Conservation (phyloP, 1,139 yeast genomes). For the Casaregolazyma lundiana region DNA sequence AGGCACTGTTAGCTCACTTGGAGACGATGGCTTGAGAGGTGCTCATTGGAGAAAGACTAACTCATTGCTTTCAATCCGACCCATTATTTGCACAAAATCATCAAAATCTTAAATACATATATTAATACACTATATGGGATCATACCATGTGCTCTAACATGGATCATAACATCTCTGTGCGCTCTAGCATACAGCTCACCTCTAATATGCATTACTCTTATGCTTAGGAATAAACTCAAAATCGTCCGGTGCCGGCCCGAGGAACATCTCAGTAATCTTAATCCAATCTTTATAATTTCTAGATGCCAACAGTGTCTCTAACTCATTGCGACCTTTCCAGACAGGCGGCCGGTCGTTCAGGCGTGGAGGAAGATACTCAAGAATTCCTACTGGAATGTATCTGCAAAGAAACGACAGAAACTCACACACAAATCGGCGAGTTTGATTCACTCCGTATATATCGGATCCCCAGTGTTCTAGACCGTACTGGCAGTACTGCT, state of each 20-base stretch:
- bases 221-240: slow-evolving; percentile 90
- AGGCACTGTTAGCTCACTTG: too few relatives aligned
- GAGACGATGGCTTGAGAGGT: too few relatives aligned
- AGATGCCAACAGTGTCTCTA: slow-evolving; percentile 85
- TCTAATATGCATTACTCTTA: slow-evolving; percentile 75
- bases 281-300: slow-evolving; percentile 91
- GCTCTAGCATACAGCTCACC: not conserved
- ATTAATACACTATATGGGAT: slow-evolving; percentile 1
- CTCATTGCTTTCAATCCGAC: too few relatives aligned
- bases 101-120: not conserved
- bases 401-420: slow-evolving; percentile 91
- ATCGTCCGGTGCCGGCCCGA: slow-evolving; percentile 73
- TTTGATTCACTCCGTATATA: slow-evolving; percentile 83
- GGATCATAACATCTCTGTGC: slow-evolving; percentile 1
- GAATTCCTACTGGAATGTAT: slow-evolving; percentile 88
- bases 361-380: slow-evolving; percentile 83
- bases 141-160: not conserved
- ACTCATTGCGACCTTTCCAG: slow-evolving; percentile 91
- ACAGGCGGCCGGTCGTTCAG: slow-evolving; percentile 90
- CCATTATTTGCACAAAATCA: too few relatives aligned
- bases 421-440: slow-evolving; percentile 91
- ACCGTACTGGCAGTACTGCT: slow-evolving; percentile 69
- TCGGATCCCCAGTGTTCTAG: slow-evolving; percentile 98
- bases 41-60: too few relatives aligned
- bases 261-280: slow-evolving; percentile 91